Percentiles rank a stretch among this genome's conserved stretches.
phyloP scores from a whole-genome alignment of 371 early-diverging fungal species.

The Gilbertella persicaria region DNA sequence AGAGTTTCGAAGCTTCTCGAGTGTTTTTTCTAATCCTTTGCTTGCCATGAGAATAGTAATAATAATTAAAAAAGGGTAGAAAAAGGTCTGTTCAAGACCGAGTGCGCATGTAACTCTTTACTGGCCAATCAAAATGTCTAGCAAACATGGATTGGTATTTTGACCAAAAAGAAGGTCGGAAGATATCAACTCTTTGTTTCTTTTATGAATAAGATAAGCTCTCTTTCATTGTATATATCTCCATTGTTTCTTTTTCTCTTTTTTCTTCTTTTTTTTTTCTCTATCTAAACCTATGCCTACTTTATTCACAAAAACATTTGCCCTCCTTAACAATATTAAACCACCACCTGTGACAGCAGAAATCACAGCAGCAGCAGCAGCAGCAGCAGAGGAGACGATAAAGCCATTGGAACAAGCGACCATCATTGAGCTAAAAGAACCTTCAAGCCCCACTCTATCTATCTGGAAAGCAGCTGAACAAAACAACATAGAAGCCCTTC shows the following conservation, averaged over 20 bases:
- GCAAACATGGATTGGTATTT: neutral
- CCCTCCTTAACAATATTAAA: slow-evolving; percentile 22
- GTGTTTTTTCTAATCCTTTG: slow-evolving; percentile 72
- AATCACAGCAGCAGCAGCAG: neutral
- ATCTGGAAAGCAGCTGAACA: slow-evolving; percentile 34
- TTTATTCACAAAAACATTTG: slow-evolving; percentile 25
- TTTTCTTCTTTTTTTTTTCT: neutral
- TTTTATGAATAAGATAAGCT: neutral
- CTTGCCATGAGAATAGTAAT: slow-evolving; percentile 32
- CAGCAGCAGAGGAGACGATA: neutral
- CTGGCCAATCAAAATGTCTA: too few relatives aligned
- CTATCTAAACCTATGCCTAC: slow-evolving; percentile 17
- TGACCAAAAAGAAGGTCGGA: neutral
- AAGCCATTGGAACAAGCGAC: too few relatives aligned
- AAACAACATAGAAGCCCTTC: slow-evolving; percentile 16
- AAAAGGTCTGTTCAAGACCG: neutral
- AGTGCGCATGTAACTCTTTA: too few relatives aligned
- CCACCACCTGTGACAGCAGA: slow-evolving; percentile 11
- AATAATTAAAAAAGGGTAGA: neutral
- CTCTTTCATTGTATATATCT: slow-evolving; percentile 2
- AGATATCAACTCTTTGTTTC: neutral
- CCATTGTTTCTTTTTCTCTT: slow-evolving; percentile 1
- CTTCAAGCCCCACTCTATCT: slow-evolving; percentile 13
- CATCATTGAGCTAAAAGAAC: slow-evolving; percentile 1
- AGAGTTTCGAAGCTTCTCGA: slow-evolving; percentile 66